Base-by-base conservation (phyloP, 306 rosid species). In the Quercus berberidifolia region DNA sequence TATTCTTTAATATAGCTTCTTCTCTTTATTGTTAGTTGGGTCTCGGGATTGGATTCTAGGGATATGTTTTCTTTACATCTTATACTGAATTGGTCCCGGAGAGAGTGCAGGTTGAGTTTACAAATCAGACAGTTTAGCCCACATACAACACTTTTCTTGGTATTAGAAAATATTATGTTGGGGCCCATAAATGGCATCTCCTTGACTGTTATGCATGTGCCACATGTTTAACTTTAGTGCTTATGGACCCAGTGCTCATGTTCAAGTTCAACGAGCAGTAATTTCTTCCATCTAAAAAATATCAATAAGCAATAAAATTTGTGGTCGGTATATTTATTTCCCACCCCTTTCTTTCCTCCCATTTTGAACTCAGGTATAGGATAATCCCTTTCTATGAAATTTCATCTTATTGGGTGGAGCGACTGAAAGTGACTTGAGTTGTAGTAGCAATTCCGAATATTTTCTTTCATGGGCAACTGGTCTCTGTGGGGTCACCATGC, bases 161-260 rank as follows among this genome's bases (percentile, higher is more conserved):
- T 70, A 18, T 75, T 75, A 41, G 10, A n/a, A n/a, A 76, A 9
- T 49, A 38, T 49, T 58, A 28, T 30, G 43, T 73, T 28, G 74
- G 63, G 83, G 33, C 46, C 63, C 56, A 72, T 25, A 60, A 82
- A 52, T 79, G 60, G 81, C 76, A 52, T 63, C 59, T 54, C 71
- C 83, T 84, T 79, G 75, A 55, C 71, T 74, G 73, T 70, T 43
- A 70, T 71, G 79, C 85, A 84, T 84, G 85, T 84, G 88, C 85
- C 81, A 43, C 78, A 76, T 77, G 70, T 77, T 79, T 74, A 65
- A 84, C 85, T 73, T 62, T 79, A 71, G 77, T 31, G 62, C 75
- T 26, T 31, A 76, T 74, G 85, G 86, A 80, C 83, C 79, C 74
- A 62, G 19, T 76, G 69, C 38, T 17, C 38, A 63, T 76, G 64